A percentile compares a stretch with the other conserved stretches of the same genome.
phyloP scores from a whole-genome alignment of 1,139 yeast genomes.

The Yamadazyma oceani region DNA sequence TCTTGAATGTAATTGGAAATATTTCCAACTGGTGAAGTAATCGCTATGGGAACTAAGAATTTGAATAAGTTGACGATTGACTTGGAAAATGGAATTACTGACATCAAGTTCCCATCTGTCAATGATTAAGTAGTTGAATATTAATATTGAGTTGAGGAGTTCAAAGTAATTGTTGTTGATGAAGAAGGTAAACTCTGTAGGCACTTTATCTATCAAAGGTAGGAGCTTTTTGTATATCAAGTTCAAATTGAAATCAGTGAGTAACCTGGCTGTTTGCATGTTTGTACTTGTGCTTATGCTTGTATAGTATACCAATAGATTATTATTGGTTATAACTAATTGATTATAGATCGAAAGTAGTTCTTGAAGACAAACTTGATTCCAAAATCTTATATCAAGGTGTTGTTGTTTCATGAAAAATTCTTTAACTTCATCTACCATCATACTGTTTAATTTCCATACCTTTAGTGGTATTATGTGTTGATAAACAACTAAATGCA shows the following conservation, averaged over 20 bases:
- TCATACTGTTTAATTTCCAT: background rate
- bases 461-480: background rate
- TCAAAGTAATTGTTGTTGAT: background rate
- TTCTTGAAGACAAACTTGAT: background rate
- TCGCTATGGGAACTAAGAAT: background rate
- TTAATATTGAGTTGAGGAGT: background rate
- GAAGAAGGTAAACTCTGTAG: background rate
- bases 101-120: background rate
- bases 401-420: background rate
- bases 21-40: background rate
- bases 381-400: background rate
- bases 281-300: background rate
- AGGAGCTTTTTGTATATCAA: background rate
- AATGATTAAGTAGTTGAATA: background rate
- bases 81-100: background rate
- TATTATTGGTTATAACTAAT: background rate
- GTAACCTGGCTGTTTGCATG: too few relatives aligned
- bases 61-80: background rate
- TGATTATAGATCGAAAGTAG: background rate
- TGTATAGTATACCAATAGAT: background rate
- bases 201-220: background rate
- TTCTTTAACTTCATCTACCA: background rate
- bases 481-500: background rate
- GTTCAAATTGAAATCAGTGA: background rate
- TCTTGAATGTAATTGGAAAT: background rate